These are phyloP conservation scores for Boletus barrowsii DNA, from an alignment of 768 basidiomycete species.

Conservation along the genomic window DNA sequence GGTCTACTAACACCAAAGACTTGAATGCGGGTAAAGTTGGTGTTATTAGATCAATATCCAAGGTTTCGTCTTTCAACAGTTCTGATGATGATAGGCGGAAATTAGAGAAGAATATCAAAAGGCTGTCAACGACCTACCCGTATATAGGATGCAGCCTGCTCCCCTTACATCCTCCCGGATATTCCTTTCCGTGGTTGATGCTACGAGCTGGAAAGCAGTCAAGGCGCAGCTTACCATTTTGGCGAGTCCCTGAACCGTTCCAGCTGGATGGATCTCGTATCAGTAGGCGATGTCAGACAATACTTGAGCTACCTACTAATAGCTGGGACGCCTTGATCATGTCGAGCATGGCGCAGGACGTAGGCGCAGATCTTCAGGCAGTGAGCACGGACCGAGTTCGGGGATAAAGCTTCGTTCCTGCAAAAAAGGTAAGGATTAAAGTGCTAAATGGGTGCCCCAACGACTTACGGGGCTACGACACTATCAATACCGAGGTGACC, in stretches of 20 bases:
- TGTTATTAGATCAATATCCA: constrained; percentile 74
- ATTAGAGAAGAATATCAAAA: not conserved
- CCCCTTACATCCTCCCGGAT: constrained; percentile 75
- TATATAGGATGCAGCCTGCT: constrained; percentile 75
- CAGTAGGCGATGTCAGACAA: constrained; percentile 6
- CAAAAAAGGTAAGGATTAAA: not conserved
- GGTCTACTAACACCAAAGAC: constrained; percentile 54
- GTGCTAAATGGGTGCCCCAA: not conserved
- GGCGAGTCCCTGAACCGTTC: constrained; percentile 51
- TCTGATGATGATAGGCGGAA: constrained; percentile 40
- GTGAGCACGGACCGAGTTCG: constrained; percentile 46
- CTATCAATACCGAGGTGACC: constrained; percentile 28
- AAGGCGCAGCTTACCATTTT: constrained; percentile 65
- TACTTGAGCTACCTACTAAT: constrained; percentile 41
- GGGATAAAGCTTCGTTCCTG: constrained; percentile 32
- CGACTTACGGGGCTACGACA: constrained; percentile 18
- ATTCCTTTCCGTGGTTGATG: constrained; percentile 49
- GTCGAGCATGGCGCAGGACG: constrained; percentile 68
- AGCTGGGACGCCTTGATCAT: constrained; percentile 47
- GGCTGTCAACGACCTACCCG: constrained; percentile 42
- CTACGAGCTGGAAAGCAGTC: constrained; percentile 57
- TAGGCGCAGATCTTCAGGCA: constrained; percentile 84
- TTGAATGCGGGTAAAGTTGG: constrained; percentile 82
- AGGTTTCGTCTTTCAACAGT: constrained; percentile 81
- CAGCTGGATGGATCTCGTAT: constrained; percentile 39